A percentile compares a stretch with the other conserved stretches of the same genome.
These are phyloP conservation scores for Coleophoma cylindrospora DNA, from an alignment of 2,329 filamentous ascomycete genomes.

Conservation along the genomic window DNA sequence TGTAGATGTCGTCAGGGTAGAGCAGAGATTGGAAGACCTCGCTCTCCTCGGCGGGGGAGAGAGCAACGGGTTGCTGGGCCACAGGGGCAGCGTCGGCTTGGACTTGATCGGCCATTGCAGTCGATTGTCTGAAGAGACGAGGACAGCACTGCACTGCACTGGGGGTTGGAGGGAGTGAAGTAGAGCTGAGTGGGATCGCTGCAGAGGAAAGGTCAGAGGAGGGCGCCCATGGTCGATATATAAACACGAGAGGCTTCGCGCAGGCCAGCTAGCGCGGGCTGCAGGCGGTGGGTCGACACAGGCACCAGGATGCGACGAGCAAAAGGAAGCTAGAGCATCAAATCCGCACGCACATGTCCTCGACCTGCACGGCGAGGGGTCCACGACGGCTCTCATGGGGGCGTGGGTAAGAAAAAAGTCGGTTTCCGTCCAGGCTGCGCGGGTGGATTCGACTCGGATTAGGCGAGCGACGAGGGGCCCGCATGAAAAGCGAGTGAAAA, in stretches of 20 bases:
- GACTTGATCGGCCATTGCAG: too few species aligned
- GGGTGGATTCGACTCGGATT: neutral
- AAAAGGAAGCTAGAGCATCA: too few species aligned
- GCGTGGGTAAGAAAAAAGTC: neutral
- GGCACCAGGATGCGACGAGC: neutral
- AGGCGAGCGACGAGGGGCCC: neutral
- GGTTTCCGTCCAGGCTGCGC: neutral
- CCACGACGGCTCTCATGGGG: neutral
- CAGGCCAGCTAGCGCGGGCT: too few species aligned
- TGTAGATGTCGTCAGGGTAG: slow-evolving; percentile 85
- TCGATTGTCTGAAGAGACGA: too few species aligned
- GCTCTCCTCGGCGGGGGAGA: slow-evolving; percentile 35
- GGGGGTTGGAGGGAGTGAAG: neutral
- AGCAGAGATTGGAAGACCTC: slow-evolving; percentile 73
- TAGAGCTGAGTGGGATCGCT: neutral
- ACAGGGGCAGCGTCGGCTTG: too few species aligned
- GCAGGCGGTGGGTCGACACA: too few species aligned
- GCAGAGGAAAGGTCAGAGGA: neutral
- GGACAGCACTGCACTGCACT: too few species aligned
- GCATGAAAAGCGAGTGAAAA: too few species aligned
- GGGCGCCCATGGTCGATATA: too few species aligned
- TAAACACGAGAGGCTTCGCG: too few species aligned
- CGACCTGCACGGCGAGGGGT: too few species aligned
- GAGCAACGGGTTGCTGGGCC: slow-evolving; percentile 5
- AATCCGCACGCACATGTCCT: too few species aligned